These are phyloP conservation scores for Phlegmacium glaucopus DNA, from an alignment of 768 basidiomycete species.

Conservation along the genomic window DNA sequence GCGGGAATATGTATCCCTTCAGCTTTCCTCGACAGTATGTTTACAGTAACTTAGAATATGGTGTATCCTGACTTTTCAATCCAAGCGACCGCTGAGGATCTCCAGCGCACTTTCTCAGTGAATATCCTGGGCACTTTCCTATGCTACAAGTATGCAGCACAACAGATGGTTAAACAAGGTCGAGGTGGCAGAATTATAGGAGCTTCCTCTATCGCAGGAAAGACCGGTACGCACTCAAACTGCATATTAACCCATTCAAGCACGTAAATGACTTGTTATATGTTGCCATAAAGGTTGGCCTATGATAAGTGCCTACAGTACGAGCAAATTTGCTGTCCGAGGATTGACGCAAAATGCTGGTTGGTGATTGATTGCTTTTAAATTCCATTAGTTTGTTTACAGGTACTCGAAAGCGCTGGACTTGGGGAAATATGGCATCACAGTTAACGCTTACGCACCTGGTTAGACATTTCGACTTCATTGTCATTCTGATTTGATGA, in stretches of 20 bases:
- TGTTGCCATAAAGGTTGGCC: too few species aligned
- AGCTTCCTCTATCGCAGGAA: slow-evolving; percentile 37
- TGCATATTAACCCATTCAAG: too few species aligned
- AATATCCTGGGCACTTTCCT: slow-evolving; percentile 36
- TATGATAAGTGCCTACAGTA: slow-evolving; percentile 27
- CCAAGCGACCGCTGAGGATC: slow-evolving; percentile 26
- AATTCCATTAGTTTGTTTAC: background rate
- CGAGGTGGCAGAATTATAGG: slow-evolving; percentile 42
- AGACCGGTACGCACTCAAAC: slow-evolving; percentile 26
- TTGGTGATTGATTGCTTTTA: slow-evolving; percentile 2
- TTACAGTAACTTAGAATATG: too few species aligned
- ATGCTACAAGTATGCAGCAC: slow-evolving; percentile 39
- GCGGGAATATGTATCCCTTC: slow-evolving; percentile 30
- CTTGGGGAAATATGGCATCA: slow-evolving; percentile 23
- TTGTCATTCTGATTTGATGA: background rate
- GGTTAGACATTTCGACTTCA: slow-evolving; percentile 13
- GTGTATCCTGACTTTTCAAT: too few species aligned
- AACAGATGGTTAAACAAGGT: slow-evolving; percentile 42
- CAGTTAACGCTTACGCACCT: slow-evolving; percentile 33
- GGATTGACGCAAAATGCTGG: slow-evolving; percentile 38
- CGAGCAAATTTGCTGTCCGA: slow-evolving; percentile 38
- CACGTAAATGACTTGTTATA: too few species aligned
- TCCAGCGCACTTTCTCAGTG: slow-evolving; percentile 26
- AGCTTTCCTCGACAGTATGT: slow-evolving; percentile 23
- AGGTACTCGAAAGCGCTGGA: slow-evolving; percentile 9